Conservation (phyloP, 2,329 filamentous ascomycete species). For the Nemania diffusa region DNA sequence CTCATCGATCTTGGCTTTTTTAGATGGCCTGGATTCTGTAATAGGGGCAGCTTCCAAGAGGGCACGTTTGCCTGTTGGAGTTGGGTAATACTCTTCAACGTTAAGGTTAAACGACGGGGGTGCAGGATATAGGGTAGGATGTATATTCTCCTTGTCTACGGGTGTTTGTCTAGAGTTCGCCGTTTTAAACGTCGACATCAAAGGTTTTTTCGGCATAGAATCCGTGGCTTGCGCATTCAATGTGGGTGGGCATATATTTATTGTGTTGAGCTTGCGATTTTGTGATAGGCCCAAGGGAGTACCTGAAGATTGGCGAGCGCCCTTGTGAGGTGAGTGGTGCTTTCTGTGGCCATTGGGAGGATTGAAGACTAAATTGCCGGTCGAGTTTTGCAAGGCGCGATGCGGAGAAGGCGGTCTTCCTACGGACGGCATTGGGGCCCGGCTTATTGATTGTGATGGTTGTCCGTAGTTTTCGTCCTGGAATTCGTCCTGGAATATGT, state of each 20-base stretch:
- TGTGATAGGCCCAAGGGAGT: constrained; percentile 65
- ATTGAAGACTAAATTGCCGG: constrained; percentile 74
- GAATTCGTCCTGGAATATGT: constrained; percentile 61
- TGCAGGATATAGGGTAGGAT: constrained; percentile 62
- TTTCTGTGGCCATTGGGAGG: constrained; percentile 65
- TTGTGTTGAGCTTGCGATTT: constrained; percentile 72
- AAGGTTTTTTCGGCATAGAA: constrained; percentile 74
- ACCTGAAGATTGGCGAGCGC: constrained; percentile 66
- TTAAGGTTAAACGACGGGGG: constrained; percentile 60
- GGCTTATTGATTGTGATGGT: constrained; percentile 61
- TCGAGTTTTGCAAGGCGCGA: constrained; percentile 61
- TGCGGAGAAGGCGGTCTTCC: constrained; percentile 56
- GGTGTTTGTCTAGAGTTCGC: constrained; percentile 55
- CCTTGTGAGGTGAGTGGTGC: constrained; percentile 77
- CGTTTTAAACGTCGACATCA: constrained; percentile 69
- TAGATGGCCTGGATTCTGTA: constrained; percentile 72
- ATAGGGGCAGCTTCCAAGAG: constrained; percentile 79
- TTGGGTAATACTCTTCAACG: constrained; percentile 64
- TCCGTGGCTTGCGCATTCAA: constrained; percentile 68
- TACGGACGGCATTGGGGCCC: constrained; percentile 66
- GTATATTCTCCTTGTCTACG: constrained; percentile 67
- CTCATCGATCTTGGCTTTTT: constrained; percentile 74
- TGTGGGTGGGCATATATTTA: constrained; percentile 73
- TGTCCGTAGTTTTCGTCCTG: constrained; percentile 56
- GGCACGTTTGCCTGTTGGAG: constrained; percentile 66